Conservation (phyloP, 73 alveolate species). For the Paramecium biaurelia region DNA sequence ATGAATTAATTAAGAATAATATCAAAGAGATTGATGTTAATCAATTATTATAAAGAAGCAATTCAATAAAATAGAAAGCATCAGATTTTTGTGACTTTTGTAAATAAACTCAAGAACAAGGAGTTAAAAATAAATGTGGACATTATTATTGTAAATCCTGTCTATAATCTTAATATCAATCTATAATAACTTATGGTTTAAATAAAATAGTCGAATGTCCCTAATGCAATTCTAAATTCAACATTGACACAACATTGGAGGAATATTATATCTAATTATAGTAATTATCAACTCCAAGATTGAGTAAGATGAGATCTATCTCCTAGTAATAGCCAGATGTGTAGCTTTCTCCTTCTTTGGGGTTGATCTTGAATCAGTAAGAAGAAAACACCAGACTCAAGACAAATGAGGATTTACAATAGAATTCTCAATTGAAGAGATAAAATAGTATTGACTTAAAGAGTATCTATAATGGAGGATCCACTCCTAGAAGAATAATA, state of each 20-base stretch:
- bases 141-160: constrained; percentile 25
- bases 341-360: neutral
- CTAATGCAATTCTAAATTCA: neutral
- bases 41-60: neutral
- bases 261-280: neutral
- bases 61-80: neutral
- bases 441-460: neutral
- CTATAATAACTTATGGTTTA: neutral
- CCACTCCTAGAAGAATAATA: neutral
- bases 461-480: neutral
- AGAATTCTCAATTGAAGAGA: neutral
- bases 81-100: constrained; percentile 15
- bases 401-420: neutral
- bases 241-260: neutral
- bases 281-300: neutral
- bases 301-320: neutral
- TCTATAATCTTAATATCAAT: neutral
- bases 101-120: neutral
- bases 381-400: neutral
- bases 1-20: neutral
- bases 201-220: neutral
- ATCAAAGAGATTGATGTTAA: neutral
- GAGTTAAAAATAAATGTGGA: neutral
- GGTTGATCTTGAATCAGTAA: neutral
- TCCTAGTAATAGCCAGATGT: neutral